Percentiles rank a stretch among this genome's conserved stretches.
These are phyloP conservation scores for Taxawa tesnikishii DNA, from an alignment of 2,329 filamentous ascomycete genomes.

Conservation along the genomic window DNA sequence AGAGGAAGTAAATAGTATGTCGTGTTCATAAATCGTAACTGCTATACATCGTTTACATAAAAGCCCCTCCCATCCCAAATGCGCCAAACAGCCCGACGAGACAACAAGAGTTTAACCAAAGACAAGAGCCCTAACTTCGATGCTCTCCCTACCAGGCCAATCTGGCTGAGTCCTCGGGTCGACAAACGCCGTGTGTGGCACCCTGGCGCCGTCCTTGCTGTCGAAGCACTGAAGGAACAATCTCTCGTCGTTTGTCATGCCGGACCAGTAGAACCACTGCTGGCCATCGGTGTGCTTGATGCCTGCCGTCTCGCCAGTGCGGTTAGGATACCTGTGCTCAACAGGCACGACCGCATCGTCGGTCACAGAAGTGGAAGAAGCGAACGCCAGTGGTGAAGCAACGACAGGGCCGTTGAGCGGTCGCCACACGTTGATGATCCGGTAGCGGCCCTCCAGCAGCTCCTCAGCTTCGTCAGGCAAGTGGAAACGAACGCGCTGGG, in stretches of 20 bases:
- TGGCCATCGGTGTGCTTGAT: constrained; percentile 51
- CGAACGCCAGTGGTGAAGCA: constrained; percentile 44
- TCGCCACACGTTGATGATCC: constrained; percentile 83
- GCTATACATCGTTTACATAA: too few species aligned
- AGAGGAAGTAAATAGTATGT: too few species aligned
- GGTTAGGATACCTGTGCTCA: constrained; percentile 60
- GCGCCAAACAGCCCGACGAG: too few species aligned
- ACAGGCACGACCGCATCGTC: constrained; percentile 57
- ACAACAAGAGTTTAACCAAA: constrained; percentile 42
- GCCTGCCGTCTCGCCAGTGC: constrained; percentile 61
- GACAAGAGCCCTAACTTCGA: constrained; percentile 76
- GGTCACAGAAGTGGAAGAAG: constrained; percentile 40
- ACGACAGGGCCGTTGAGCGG: constrained; percentile 47
- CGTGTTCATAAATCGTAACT: too few species aligned
- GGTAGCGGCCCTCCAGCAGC: constrained; percentile 56
- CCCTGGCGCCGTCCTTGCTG: constrained; percentile 24
- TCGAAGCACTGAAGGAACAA: constrained; percentile 40
- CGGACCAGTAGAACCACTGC: constrained; percentile 69
- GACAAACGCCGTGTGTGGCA: constrained; percentile 66
- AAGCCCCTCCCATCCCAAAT: too few species aligned
- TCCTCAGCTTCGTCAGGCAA: constrained; percentile 53
- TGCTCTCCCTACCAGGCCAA: constrained; percentile 59
- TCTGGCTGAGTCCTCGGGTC: constrained; percentile 63
- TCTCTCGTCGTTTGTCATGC: constrained; percentile 53
- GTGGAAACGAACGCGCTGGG: constrained; percentile 55